Base-by-base conservation (phyloP, 805 yeast species). In the Wickerhamomyces subpelliculosus region DNA sequence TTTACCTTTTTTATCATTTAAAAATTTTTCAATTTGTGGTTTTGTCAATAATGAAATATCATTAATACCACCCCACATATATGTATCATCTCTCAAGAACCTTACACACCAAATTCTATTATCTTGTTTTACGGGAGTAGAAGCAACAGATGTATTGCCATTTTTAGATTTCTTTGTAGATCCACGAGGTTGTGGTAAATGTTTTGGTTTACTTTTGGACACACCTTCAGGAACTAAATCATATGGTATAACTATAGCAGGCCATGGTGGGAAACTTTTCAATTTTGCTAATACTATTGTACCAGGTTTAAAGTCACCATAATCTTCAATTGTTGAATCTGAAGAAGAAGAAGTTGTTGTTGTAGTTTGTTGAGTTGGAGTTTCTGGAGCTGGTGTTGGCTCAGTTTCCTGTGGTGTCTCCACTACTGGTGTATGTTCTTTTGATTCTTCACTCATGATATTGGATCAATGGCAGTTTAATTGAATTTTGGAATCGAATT, bases 221-320 rank as follows among this genome's bases (percentile, higher is more conserved):
- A 84, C 73, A 47, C 68, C 63, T 17, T 64, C 73, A 1, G 95
- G 93, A 6, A 85, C 65, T 8, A 74, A 58, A 14, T 70, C 67
- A 42, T 65, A 72, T 2, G 79, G 80, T 4, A 85, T 70, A 4
- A 84, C 78, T 77, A 85, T 79, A 3, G 89, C 88, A 0, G 96
- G 96, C 96, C 96, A 86, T 30, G 89, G 82, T 3, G 95, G 84
- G 54, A 78, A 86, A 8, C 95, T 94, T 52, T 84, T 86, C 34
- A 86, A 78, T 58, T 86, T 86, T 8, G 93, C 93, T 19, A 86
- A 66, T 1, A 86, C 84, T 5, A 76, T 58, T 21, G 67, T 60
- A 4, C 81, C 79, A 3, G 80, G 73, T 21, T 61, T 64, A 42
- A 53, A 67, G 23, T 43, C 49, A 1, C 55, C 56, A 23, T 52